phyloP scores from a whole-genome alignment of 2,329 filamentous ascomycete species.

The Anisogramma anomala region DNA sequence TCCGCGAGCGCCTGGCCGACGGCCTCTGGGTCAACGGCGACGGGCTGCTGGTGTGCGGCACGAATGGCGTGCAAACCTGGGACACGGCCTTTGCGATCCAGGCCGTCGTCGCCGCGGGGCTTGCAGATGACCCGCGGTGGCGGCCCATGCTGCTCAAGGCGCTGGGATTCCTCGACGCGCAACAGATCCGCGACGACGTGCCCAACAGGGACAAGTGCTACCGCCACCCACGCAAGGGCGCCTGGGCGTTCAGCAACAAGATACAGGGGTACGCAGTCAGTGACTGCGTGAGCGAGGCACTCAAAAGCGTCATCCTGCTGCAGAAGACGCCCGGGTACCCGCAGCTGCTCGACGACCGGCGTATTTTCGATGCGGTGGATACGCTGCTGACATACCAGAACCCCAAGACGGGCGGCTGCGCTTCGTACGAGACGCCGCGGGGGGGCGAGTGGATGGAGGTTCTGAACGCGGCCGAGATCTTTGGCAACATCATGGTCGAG shows the following conservation, averaged over 20 bases:
- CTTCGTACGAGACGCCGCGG: conserved; percentile 77
- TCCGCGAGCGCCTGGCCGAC: conserved; percentile 72
- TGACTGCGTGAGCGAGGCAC: conserved; percentile 83
- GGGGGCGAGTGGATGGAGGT: conserved; percentile 69
- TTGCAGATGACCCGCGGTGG: conserved; percentile 68
- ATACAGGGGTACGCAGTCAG: conserved; percentile 91
- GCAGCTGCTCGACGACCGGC: conserved; percentile 58
- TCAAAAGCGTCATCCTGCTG: conserved; percentile 72
- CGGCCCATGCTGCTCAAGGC: conserved; percentile 73
- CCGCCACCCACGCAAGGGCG: conserved; percentile 81
- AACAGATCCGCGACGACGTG: conserved; percentile 81
- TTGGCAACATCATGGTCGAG: conserved; percentile 95
- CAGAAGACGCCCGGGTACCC: conserved; percentile 71
- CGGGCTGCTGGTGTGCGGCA: conserved; percentile 90
- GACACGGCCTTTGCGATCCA: conserved; percentile 88
- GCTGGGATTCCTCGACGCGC: conserved; percentile 73
- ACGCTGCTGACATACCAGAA: conserved; percentile 90
- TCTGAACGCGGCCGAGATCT: conserved; percentile 92
- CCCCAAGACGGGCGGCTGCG: conserved; percentile 62
- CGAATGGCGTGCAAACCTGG: conserved; percentile 97
- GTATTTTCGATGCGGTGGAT: conserved; percentile 80
- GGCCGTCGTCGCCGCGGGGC: conserved; percentile 64
- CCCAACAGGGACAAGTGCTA: conserved; percentile 70
- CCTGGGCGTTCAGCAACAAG: conserved; percentile 90
- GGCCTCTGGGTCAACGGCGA: conserved; percentile 86